Conservation (phyloP, 345 rosid species). For the Eucalyptus victrix region DNA sequence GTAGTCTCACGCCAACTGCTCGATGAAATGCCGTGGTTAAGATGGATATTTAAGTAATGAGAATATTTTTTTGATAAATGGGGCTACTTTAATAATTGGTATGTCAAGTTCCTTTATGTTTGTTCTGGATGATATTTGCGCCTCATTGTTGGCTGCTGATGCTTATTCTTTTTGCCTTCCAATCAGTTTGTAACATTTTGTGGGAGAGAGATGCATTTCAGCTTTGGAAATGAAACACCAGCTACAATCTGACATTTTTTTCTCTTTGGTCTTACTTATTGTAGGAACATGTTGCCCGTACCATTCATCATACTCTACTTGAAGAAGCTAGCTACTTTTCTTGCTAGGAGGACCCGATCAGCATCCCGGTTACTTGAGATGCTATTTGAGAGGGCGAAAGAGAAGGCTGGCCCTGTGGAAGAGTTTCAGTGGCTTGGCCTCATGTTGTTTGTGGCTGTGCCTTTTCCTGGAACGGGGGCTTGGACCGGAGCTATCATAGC, state of each 20-base stretch:
- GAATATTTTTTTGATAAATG: background rate
- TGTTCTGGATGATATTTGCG: background rate
- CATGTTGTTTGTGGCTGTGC: slow-evolving; percentile 96
- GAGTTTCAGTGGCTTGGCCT: slow-evolving; percentile 92
- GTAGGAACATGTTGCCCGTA: slow-evolving; percentile 94
- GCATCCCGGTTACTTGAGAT: slow-evolving; percentile 49
- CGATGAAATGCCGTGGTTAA: background rate
- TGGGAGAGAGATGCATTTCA: background rate
- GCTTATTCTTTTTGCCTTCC: background rate
- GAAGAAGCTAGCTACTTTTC: slow-evolving; percentile 51
- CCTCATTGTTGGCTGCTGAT: background rate
- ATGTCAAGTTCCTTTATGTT: background rate
- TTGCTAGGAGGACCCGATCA: slow-evolving; percentile 48
- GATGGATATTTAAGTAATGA: background rate
- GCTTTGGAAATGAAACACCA: background rate
- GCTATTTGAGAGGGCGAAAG: slow-evolving; percentile 55
- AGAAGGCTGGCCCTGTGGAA: slow-evolving; percentile 83
- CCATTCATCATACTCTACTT: slow-evolving; percentile 77
- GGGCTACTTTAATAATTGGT: background rate
- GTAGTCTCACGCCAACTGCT: background rate
- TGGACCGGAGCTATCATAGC: slow-evolving; percentile 95
- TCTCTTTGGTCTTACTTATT: background rate
- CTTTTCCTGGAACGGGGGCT: slow-evolving; percentile 93
- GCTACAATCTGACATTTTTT: background rate
- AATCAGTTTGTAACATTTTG: background rate